Base-by-base conservation (phyloP, 192 early-diverging fungal species). In the Podila verticillata region DNA sequence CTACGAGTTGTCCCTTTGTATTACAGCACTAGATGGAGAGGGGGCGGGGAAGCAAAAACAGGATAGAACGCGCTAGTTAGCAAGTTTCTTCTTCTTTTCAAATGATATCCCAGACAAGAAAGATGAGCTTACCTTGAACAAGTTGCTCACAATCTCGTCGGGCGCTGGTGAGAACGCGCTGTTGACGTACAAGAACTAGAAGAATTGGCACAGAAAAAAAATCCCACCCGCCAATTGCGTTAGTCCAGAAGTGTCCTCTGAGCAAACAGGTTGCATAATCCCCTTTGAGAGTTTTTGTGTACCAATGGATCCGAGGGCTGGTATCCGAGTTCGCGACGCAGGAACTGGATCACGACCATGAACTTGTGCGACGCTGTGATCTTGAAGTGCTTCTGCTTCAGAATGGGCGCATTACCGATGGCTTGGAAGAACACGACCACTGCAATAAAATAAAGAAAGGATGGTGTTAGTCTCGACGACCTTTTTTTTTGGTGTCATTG, bases 101-200 rank as follows among this genome's bases (percentile, higher is more conserved):
- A 15, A 4, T 44, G 10, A 10, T 39, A 39, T 39, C 13, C 36
- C 12, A 15, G 39, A 44, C 12, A n/a, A 44, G 36, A 22, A 60
- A 13, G 44, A 73, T 24, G 0, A 47, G n/a, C 10, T 68, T 89
- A 95, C 93, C 87, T 93, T 92, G 72, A 88, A 88, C 61, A 98
- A 70, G 74, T 94, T 96, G 8, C 87, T 84, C 5, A 98, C 91
- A 31, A 90, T 88, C 83, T 96, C 96, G 73, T 98, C 96, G 19
- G 96, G 96, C 32, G 96, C 89, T 12, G 96, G 96, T 15, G 95
- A 92, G 82, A 98, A 98, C n/a, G 95, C 93, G 73, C 92, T 94
- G 75, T 96, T 96, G 20, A 98, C 89, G 81, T 98, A 98, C 26
- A 98, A 83, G 73, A 97, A 96, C 94, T 95, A 69, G 28, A 60